Evolutionary conservation across 495 filamentous ascomycete genomes (phyloP).

Genomic region (Gamarada debralockiae): DNA sequence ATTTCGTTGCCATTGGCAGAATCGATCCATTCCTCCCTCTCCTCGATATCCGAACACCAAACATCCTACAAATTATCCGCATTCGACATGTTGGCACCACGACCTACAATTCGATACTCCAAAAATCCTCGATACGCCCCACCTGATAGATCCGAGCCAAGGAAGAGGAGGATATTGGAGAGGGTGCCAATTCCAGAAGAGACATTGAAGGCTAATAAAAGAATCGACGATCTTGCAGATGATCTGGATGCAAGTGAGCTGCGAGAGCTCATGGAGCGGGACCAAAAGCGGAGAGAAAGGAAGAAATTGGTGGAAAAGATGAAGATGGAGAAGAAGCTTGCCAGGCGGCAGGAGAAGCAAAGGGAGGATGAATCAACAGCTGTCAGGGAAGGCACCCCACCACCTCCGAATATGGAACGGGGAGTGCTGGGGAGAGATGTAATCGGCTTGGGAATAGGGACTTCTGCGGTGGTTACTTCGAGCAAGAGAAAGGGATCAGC

Average conservation of each 20-base stretch:
- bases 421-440: conserved; percentile 50
- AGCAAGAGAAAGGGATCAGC: conserved; percentile 38
- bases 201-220: conserved; percentile 60
- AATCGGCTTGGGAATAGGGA: conserved; percentile 37
- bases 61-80: conserved; percentile 70
- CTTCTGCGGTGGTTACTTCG: conserved; percentile 45
- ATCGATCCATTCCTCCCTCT: conserved; percentile 70
- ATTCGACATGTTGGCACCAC: conserved; percentile 70
- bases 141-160: conserved; percentile 33
- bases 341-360: conserved; percentile 68
- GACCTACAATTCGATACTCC: conserved; percentile 73
- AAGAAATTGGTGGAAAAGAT: conserved; percentile 70
- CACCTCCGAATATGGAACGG: conserved; percentile 49
- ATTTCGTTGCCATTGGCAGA: conserved; percentile 67
- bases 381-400: conserved; percentile 37
- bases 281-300: conserved; percentile 70
- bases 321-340: conserved; percentile 61
- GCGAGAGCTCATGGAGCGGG: conserved; percentile 79
- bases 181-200: conserved; percentile 57
- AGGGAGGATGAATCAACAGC: conserved; percentile 36
- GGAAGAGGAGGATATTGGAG: conserved; percentile 35
- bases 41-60: conserved; percentile 65
- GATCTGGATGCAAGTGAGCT: conserved; percentile 74
- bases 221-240: conserved; percentile 78
- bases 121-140: conserved; percentile 51